Conservation (phyloP, 208 protist species). For the Herpetomonas tarakana region DNA sequence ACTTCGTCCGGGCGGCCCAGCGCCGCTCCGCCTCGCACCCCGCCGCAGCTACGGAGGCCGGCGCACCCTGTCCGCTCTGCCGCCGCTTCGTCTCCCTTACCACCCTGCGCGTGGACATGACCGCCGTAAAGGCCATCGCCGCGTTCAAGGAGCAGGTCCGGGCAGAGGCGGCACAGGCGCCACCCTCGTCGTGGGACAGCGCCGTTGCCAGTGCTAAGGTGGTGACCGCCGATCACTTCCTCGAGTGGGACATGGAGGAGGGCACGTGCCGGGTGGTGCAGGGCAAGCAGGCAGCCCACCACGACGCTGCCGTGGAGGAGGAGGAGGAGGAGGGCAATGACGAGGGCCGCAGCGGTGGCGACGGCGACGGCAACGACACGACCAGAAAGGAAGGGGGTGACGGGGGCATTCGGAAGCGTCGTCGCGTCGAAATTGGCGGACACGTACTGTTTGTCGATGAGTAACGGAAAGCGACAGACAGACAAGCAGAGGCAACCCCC, state of each 20-base stretch:
- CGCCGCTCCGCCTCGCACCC: conserved; percentile 18
- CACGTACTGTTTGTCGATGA: conserved; percentile 54
- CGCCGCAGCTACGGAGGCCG: conserved; percentile 10
- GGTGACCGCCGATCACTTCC: conserved; percentile 1
- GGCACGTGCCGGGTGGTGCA: not conserved
- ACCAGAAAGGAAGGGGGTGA: not conserved
- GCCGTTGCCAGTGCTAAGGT: not conserved
- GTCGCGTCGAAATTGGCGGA: conserved; percentile 59
- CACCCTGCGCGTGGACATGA: conserved; percentile 41
- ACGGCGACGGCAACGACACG: not conserved
- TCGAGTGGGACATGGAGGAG: conserved; percentile 3
- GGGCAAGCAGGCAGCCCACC: not conserved
- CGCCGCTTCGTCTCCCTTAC: conserved; percentile 21
- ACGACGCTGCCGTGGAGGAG: not conserved
- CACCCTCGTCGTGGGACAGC: not conserved
- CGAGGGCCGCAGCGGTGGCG: not conserved
- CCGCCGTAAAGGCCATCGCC: conserved; percentile 28
- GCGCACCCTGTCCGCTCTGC: conserved; percentile 56
- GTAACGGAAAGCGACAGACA: not conserved
- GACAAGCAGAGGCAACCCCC: not conserved
- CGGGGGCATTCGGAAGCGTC: conserved; percentile 21
- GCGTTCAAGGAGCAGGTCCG: conserved; percentile 10
- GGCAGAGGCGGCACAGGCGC: not conserved
- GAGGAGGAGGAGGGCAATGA: not conserved
- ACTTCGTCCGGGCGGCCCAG: conserved; percentile 55